A percentile compares a stretch with the other conserved stretches of the same genome.
Conservation (phyloP, 805 yeast species). For the Starmerella cellae region DNA sequence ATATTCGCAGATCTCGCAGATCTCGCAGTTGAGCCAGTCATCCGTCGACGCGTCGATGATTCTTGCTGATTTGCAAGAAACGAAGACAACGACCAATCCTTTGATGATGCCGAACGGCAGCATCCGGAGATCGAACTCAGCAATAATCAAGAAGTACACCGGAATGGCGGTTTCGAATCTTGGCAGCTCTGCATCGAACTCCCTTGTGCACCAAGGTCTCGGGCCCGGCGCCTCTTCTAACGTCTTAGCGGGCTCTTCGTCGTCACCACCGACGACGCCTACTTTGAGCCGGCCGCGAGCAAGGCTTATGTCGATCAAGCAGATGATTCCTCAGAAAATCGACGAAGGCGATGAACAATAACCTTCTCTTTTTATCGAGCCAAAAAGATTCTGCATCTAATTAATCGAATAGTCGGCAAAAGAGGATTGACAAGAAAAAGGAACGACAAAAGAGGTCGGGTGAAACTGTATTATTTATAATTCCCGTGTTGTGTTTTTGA, state of each 20-base stretch:
- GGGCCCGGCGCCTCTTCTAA: neutral
- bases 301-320: conserved; percentile 8
- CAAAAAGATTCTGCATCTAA: too few relatives aligned
- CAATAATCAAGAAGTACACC: conserved; percentile 1
- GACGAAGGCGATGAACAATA: conserved; percentile 12
- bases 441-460: too few relatives aligned
- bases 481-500: too few relatives aligned
- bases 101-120: neutral
- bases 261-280: conserved; percentile 9
- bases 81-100: neutral
- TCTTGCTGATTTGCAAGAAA: conserved; percentile 7
- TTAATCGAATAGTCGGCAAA: too few relatives aligned
- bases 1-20: conserved; percentile 19
- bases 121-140: conserved; percentile 4
- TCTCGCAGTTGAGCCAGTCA: conserved; percentile 19
- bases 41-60: conserved; percentile 16
- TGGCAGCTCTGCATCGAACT: neutral
- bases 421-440: too few relatives aligned
- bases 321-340: conserved; percentile 13
- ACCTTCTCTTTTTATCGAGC: too few relatives aligned
- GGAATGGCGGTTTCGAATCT: conserved; percentile 1
- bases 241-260: neutral
- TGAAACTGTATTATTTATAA: too few relatives aligned
- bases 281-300: conserved; percentile 8
- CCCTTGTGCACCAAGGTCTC: neutral